phyloP scores from a whole-genome alignment of 345 rosid genomes.

The Linum lewisii region DNA sequence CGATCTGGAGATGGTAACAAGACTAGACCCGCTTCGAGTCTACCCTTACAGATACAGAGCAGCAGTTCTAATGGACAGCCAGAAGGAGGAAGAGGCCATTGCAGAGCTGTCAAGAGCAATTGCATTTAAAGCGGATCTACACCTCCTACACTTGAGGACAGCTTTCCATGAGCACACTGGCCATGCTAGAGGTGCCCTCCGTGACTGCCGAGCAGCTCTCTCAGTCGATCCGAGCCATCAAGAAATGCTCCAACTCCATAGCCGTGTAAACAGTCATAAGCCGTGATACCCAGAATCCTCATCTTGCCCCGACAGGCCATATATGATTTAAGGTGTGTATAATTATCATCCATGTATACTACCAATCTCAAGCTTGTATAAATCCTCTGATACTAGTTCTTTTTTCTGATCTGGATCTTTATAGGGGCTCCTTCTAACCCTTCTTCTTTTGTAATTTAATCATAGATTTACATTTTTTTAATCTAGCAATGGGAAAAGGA shows the following conservation, averaged over 20 bases:
- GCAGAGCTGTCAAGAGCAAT: constrained; percentile 80
- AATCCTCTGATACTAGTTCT: neutral
- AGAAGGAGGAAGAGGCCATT: constrained; percentile 80
- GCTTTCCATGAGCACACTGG: constrained; percentile 86
- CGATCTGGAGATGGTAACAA: constrained; percentile 89
- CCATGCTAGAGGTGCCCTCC: constrained; percentile 49
- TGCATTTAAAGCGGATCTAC: constrained; percentile 85
- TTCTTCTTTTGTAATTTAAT: too few species aligned
- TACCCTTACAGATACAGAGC: constrained; percentile 97
- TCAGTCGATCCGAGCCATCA: constrained; percentile 88
- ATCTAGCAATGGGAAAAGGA: too few species aligned
- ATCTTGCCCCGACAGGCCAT: neutral
- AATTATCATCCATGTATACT: neutral
- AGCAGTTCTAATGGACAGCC: constrained; percentile 87
- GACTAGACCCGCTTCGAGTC: constrained; percentile 86
- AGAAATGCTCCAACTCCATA: constrained; percentile 86
- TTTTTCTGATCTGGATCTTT: too few species aligned
- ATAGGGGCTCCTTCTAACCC: too few species aligned
- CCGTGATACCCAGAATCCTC: constrained; percentile 25
- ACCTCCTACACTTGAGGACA: constrained; percentile 85
- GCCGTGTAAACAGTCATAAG: constrained; percentile 89
- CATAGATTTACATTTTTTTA: too few species aligned
- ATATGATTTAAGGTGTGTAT: neutral
- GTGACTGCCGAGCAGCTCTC: constrained; percentile 95
- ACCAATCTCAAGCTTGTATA: neutral